phyloP scores from a whole-genome alignment of 352 stramenopile species.

The Phytophthora tentaculata region DNA sequence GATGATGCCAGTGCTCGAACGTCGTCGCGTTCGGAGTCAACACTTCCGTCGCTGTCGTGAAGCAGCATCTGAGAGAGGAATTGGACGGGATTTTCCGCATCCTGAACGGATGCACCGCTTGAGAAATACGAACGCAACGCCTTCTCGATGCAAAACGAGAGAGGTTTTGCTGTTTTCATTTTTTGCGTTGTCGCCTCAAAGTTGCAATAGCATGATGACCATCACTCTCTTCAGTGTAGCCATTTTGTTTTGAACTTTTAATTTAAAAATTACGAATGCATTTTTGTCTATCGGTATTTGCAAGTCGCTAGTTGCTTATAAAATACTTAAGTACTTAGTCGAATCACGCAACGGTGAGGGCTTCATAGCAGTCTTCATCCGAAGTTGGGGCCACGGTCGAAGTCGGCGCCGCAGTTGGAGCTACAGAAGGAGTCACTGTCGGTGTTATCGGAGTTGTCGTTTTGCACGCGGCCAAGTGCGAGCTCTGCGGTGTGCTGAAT shows the following conservation, averaged over 20 bases:
- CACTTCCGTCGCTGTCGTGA: not conserved
- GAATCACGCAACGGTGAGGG: conserved; percentile 20
- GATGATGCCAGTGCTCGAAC: not conserved
- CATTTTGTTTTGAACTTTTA: conserved; percentile 3
- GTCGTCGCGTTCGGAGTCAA: not conserved
- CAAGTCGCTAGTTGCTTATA: conserved; percentile 12
- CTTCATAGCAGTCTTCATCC: conserved; percentile 23
- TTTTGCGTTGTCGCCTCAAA: no score
- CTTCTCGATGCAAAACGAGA: conserved; percentile 11
- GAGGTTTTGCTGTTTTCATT: no score
- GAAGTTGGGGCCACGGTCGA: not conserved
- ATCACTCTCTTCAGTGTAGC: conserved; percentile 21
- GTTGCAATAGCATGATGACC: not conserved
- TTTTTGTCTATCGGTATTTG: conserved; percentile 17
- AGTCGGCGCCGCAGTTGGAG: no score
- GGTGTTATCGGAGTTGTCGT: conserved; percentile 10
- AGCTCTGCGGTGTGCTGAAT: conserved; percentile 29
- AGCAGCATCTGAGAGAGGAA: conserved; percentile 56
- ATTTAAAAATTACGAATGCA: not conserved
- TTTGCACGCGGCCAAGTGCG: conserved; percentile 30
- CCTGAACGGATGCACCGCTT: conserved; percentile 27
- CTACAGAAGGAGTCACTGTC: conserved; percentile 3
- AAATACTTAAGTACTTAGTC: conserved; percentile 3
- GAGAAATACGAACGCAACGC: conserved; percentile 37
- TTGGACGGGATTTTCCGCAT: conserved; percentile 40